Evolutionary conservation across 345 rosid species (phyloP), one percentile per base, ranked within the genome.

Genomic region (Aquilaria malaccensis): DNA sequence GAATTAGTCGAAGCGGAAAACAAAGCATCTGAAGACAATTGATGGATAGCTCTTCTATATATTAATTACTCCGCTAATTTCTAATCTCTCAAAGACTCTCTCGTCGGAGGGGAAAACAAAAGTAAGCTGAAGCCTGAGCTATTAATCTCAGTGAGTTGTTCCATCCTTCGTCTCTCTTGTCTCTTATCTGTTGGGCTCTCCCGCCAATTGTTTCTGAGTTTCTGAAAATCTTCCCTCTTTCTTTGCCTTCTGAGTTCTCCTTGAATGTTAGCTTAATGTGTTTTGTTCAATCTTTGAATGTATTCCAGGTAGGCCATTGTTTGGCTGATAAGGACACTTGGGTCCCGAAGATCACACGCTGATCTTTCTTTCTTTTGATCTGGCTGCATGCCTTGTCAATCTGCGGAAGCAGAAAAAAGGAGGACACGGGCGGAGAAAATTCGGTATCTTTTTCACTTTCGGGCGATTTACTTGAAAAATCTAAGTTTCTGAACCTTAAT

Each of bases 361-460:
- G 81, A 80, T 77, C 81, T 76, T 74, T 63, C 52, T 52, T 7
- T 13, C 52, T 52, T 74, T 64, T 67, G 77, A 76, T 74, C 74
- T 58, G 10, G 56, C 56, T 67, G 53, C 70, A 64, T 61, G 50
- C 45, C 47, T 62, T 58, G 52, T 64, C 60, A 60, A 66, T 66
- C 77, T 53, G 43, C 59, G 46, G 53, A 62, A 59, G 48, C 61
- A 51, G 69, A 68, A 58, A 58, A 30, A 56, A 49, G 41, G 45
- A 50, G 53, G 72, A 59, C 67, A 59, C 30, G 52, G 56, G 55
- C 55, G 72, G 73, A 56, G 64, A 62, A 52, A 56, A 51, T 68
- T 59, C 66, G 10, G 37, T 53, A 32, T 30, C 33, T 45, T 11
- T 55, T 51, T 41, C 53, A 30, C 53, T 67, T 52, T 66, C 47